Conservation (phyloP, 2,329 filamentous ascomycete genomes). For the Fusarium albosuccineum region DNA sequence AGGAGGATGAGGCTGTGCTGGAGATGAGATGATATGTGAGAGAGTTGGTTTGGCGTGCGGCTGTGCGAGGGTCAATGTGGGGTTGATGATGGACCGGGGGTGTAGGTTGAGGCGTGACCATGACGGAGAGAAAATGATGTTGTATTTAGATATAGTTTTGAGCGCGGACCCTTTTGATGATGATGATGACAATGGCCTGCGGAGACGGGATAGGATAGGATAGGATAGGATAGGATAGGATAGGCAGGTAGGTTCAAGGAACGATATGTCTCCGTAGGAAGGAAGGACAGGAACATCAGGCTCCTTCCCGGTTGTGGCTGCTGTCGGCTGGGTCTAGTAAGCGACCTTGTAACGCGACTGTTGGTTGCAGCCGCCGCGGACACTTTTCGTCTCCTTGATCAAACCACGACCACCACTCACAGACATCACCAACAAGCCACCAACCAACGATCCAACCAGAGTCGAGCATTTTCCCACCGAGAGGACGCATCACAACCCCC, state of each 20-base stretch:
- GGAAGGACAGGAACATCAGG: background rate
- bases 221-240: background rate
- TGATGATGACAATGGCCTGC: no score
- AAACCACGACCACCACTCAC: constrained; percentile 1
- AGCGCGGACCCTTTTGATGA: no score
- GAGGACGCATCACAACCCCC: constrained; percentile 5
- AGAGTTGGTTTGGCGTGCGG: constrained; percentile 20
- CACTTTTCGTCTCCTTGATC: constrained; percentile 19
- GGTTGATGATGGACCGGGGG: constrained; percentile 24
- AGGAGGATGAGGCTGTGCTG: constrained; percentile 32
- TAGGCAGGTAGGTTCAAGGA: background rate
- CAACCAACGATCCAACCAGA: constrained; percentile 27
- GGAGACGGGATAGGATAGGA: background rate
- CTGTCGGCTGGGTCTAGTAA: background rate
- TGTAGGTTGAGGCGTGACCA: background rate
- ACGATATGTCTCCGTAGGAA: background rate
- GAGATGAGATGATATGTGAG: constrained; percentile 20
- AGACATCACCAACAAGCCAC: constrained; percentile 31
- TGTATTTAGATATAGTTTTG: background rate
- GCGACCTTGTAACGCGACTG: constrained; percentile 9
- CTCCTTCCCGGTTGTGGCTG: constrained; percentile 3
- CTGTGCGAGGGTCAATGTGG: constrained; percentile 21
- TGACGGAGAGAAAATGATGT: constrained; percentile 1
- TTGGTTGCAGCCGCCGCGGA: constrained; percentile 25
- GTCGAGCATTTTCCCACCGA: background rate